Conservation (phyloP, 768 basidiomycete species). For the Kwoniella sp. region DNA sequence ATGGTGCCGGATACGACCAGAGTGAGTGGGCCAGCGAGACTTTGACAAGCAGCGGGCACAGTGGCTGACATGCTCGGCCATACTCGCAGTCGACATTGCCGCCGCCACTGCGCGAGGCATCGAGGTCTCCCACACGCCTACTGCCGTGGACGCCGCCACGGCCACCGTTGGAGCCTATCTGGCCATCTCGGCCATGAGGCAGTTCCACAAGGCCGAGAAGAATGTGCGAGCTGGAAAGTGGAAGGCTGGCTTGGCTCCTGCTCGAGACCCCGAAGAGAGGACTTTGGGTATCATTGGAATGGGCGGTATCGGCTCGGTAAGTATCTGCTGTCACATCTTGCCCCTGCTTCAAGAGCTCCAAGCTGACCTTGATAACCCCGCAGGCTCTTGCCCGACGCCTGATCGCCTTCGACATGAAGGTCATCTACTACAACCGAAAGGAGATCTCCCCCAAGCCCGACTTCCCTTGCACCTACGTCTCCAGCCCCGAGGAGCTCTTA, state of each 20-base stretch:
- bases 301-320: slow-evolving; percentile 20
- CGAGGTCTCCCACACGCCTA: slow-evolving; percentile 77
- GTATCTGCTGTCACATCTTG: background rate
- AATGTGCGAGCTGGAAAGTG: slow-evolving; percentile 12
- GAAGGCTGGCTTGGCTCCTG: slow-evolving; percentile 29
- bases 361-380: background rate
- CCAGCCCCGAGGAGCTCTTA: slow-evolving; percentile 61
- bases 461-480: slow-evolving; percentile 70
- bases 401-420: slow-evolving; percentile 80
- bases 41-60: no score
- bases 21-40: slow-evolving; percentile 53
- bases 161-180: slow-evolving; percentile 53
- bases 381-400: slow-evolving; percentile 56
- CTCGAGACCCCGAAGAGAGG: slow-evolving; percentile 49
- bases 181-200: slow-evolving; percentile 35
- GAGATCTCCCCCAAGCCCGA: slow-evolving; percentile 57
- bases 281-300: slow-evolving; percentile 53
- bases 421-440: slow-evolving; percentile 66
- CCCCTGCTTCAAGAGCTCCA: background rate
- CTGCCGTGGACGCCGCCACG: slow-evolving; percentile 83
- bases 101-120: slow-evolving; percentile 61
- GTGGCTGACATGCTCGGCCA: no score
- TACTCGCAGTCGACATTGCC: slow-evolving; percentile 60
- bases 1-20: slow-evolving; percentile 27
- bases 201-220: slow-evolving; percentile 23